Base-by-base conservation (phyloP, 202 grass and related monocot genomes). In the Saccharum hybrid region DNA sequence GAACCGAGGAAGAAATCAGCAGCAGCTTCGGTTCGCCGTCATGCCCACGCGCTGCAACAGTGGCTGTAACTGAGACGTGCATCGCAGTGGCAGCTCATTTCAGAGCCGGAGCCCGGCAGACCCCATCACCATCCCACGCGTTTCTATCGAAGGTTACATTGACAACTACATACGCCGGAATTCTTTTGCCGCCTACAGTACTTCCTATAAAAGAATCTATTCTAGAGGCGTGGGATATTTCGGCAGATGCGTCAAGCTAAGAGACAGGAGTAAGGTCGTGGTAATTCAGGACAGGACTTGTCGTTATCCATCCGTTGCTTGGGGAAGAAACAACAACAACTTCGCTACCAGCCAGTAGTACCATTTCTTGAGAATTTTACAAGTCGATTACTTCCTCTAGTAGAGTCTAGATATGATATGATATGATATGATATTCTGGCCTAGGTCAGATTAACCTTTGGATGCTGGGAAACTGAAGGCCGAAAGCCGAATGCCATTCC, bases 231-330 rank as follows among this genome's bases (percentile, higher is more conserved):
- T 16, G n/a, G 42, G 67, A 76, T 65, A 81, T 26, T 54, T 81
- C 33, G 54, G 23, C 54, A 13, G 2, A 34, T 15, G 1, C 26
- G 68, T 49, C 68, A 73, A 6, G 80, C 68, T 63, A 63, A 6
- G 14, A 48, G 60, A 74, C n/a, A 40, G 51, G 40, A 81, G 63
- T 13, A n/a, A 77, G 28, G 21, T n/a, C 26, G 39, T 41, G 83
- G 83, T 89, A 89, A 68, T 89, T 86, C 77, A 21, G 56, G 82
- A 54, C 5, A 23, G 16, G 45, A 82, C 72, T 46, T 8, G 19
- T 77, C 73, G 43, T 56, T 85, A 62, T 48, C 18, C n/a, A 33
- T 33, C 16, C 15, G 31, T 82, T 86, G 30, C 88, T 82, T 89
- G 78, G 78, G 66, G 78, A 79, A 77, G 36, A 82, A 82, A 66